These are phyloP conservation scores for Pyrenula aspistea DNA, from an alignment of 495 filamentous ascomycete species.

Conservation along the genomic window DNA sequence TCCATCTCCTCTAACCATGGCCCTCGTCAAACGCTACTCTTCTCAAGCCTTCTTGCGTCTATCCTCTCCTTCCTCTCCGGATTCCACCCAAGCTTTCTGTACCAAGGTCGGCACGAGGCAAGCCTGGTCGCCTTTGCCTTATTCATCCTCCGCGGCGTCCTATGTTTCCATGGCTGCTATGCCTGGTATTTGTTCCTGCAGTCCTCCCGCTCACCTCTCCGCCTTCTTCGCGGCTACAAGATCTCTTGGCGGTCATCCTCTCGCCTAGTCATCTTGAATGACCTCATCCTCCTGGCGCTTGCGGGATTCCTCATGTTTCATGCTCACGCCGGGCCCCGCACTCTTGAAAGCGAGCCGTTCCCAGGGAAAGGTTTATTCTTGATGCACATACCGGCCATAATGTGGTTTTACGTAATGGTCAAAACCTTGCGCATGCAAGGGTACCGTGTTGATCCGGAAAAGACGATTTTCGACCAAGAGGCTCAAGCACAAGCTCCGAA, in stretches of 20 bases:
- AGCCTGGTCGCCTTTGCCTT: neutral
- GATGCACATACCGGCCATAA: neutral
- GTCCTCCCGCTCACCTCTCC: neutral
- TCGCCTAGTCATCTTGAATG: neutral
- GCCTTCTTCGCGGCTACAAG: neutral
- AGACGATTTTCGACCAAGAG: neutral
- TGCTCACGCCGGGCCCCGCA: neutral
- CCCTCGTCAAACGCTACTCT: neutral
- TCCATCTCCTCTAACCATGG: neutral
- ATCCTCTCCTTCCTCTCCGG: neutral
- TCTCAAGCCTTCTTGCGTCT: neutral
- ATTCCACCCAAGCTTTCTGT: neutral
- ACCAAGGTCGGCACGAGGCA: neutral
- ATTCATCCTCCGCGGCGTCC: neutral
- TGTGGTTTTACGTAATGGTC: neutral
- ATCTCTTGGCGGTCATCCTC: neutral
- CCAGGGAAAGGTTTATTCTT: neutral
- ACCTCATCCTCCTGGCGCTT: neutral
- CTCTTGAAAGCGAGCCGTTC: neutral
- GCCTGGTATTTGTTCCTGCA: neutral
- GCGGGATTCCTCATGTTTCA: neutral
- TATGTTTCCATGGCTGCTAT: neutral
- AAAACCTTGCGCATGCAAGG: neutral
- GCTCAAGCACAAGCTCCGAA: neutral
- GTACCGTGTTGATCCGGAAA: neutral